Evolutionary conservation across 495 filamentous ascomycete genomes (phyloP).

Genomic region (Penicillium atrosanguineum): DNA sequence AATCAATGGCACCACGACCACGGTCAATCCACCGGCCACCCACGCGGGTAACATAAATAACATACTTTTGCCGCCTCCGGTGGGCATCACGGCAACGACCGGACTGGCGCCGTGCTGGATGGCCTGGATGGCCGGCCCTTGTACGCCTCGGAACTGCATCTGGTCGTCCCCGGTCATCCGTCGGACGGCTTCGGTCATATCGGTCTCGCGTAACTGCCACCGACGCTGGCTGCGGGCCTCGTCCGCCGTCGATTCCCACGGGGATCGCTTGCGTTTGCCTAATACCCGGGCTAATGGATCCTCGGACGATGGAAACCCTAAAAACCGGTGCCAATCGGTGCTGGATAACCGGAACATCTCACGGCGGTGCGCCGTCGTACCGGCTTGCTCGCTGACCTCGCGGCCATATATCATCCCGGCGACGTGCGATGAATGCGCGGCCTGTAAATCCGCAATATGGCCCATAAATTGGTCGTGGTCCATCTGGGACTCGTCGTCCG

Average conservation of each 20-base stretch:
- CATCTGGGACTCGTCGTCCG: background rate
- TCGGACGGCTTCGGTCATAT: slow-evolving; percentile 13
- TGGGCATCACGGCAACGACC: too few relatives aligned
- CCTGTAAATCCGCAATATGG: slow-evolving; percentile 13
- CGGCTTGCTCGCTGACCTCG: slow-evolving; percentile 13
- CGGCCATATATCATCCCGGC: slow-evolving; percentile 18
- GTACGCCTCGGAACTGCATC: too few relatives aligned
- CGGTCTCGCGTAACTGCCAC: background rate
- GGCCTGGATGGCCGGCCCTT: too few relatives aligned
- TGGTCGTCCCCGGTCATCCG: background rate
- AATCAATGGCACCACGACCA: slow-evolving; percentile 11
- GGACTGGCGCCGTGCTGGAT: too few relatives aligned
- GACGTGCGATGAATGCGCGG: slow-evolving; percentile 6
- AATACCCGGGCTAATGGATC: too few relatives aligned
- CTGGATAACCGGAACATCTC: slow-evolving; percentile 10
- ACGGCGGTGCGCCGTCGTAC: slow-evolving; percentile 2
- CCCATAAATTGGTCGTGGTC: background rate
- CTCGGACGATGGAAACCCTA: slow-evolving; percentile 3
- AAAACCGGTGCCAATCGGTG: slow-evolving; percentile 3
- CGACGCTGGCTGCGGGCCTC: too few relatives aligned
- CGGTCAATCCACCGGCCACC: slow-evolving; percentile 9
- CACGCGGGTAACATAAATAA: slow-evolving; percentile 7
- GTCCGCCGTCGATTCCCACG: too few relatives aligned
- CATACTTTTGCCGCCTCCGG: too few relatives aligned
- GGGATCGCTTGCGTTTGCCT: too few relatives aligned